These are phyloP conservation scores for Tylopilus vinaceipallidus DNA, from an alignment of 768 basidiomycete genomes.

Conservation along the genomic window DNA sequence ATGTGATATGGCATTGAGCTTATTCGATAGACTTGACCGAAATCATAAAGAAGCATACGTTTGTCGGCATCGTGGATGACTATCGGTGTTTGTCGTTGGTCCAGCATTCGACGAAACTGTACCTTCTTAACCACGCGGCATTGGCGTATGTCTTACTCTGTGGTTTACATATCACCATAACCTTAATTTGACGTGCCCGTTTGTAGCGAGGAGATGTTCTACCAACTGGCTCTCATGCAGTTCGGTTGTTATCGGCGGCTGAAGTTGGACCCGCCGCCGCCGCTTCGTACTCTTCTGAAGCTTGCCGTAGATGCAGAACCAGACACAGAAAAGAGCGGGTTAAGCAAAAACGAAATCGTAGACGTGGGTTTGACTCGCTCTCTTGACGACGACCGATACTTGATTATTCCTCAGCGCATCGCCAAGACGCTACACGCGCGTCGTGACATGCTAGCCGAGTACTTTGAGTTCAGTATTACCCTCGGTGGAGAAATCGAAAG, in stretches of 20 bases:
- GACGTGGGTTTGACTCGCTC: constrained; percentile 48
- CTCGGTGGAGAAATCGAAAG: constrained; percentile 65
- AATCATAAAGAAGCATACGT: constrained; percentile 82
- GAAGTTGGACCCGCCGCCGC: constrained; percentile 80
- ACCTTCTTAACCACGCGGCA: constrained; percentile 81
- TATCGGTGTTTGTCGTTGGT: constrained; percentile 73
- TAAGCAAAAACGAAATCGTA: constrained; percentile 62
- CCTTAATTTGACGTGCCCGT: not conserved
- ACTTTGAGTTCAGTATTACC: constrained; percentile 79
- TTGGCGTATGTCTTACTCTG: constrained; percentile 61
- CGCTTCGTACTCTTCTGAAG: constrained; percentile 63
- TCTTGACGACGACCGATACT: not conserved
- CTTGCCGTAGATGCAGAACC: constrained; percentile 77
- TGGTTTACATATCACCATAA: not conserved
- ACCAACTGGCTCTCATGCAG: constrained; percentile 88
- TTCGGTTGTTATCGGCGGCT: constrained; percentile 81
- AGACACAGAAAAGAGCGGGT: constrained; percentile 44
- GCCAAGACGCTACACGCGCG: constrained; percentile 53
- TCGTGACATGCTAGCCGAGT: constrained; percentile 87
- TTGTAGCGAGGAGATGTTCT: constrained; percentile 87
- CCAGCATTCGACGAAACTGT: constrained; percentile 86
- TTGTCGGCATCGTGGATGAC: constrained; percentile 88
- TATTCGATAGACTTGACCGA: constrained; percentile 65
- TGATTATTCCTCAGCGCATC: constrained; percentile 66
- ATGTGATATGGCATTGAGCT: not conserved